Percentiles rank a stretch among this genome's conserved stretches.
Evolutionary conservation across 2,329 filamentous ascomycete genomes (phyloP).

Genomic region (Cadophora malorum): DNA sequence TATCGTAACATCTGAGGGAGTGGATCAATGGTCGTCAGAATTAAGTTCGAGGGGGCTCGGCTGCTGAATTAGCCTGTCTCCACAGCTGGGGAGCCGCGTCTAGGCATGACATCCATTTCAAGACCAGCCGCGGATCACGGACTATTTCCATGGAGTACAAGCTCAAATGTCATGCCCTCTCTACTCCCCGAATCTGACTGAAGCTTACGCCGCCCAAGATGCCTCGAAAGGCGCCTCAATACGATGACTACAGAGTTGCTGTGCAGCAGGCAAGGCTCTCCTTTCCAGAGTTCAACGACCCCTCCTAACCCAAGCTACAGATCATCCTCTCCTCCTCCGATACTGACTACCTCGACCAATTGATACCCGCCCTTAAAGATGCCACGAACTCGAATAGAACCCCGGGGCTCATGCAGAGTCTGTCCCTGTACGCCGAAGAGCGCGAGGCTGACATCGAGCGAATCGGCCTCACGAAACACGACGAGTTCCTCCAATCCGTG

Average conservation of each 20-base stretch:
- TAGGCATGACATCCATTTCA: neutral
- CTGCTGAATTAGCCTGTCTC: constrained; percentile 6
- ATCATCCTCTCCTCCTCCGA: constrained; percentile 93
- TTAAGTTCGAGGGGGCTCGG: constrained; percentile 14
- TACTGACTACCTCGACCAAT: constrained; percentile 91
- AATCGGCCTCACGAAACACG: constrained; percentile 94
- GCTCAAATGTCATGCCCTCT: constrained; percentile 9
- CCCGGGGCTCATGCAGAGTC: constrained; percentile 75
- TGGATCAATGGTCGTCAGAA: neutral
- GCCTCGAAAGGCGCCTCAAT: constrained; percentile 41
- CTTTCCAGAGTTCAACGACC: constrained; percentile 7
- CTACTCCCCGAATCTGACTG: constrained; percentile 7
- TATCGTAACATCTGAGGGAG: neutral
- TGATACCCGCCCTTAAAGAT: constrained; percentile 94
- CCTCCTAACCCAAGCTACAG: constrained; percentile 54
- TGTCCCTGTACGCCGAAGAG: constrained; percentile 82
- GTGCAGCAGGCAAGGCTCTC: constrained; percentile 41
- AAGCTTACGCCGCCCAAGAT: constrained; percentile 24
- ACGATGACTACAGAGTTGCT: constrained; percentile 44
- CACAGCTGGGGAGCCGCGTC: constrained; percentile 15
- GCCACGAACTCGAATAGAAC: constrained; percentile 78
- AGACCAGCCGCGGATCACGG: neutral
- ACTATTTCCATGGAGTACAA: constrained; percentile 3
- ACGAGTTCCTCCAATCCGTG: constrained; percentile 93
- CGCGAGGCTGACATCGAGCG: constrained; percentile 91